A percentile compares a stretch with the other conserved stretches of the same genome.
Conservation (phyloP, 371 early-diverging fungal genomes). For the Mucor velutinosus region DNA sequence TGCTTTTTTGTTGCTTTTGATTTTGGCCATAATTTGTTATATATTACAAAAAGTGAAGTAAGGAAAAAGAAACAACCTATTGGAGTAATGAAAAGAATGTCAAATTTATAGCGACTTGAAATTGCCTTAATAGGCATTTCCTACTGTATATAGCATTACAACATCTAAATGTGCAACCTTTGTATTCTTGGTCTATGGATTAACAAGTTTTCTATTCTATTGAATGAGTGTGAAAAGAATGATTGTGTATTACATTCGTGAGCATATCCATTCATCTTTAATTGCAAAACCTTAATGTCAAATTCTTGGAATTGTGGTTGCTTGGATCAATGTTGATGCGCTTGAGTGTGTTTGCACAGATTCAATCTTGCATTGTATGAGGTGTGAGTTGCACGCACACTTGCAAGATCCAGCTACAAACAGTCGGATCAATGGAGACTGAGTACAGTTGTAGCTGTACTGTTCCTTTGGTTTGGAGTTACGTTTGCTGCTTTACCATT, state of each 20-base stretch:
- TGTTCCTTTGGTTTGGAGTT: too few species aligned
- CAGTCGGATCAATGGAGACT: too few species aligned
- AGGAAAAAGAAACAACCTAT: not conserved
- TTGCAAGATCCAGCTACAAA: too few species aligned
- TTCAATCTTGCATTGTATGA: too few species aligned
- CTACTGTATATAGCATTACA: not conserved
- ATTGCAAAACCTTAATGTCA: too few species aligned
- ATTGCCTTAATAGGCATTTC: not conserved
- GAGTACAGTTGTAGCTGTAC: too few species aligned
- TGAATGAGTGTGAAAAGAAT: not conserved
- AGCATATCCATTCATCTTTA: not conserved
- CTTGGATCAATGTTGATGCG: too few species aligned
- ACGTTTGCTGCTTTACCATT: too few species aligned
- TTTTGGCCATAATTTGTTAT: not conserved
- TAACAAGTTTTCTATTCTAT: not conserved
- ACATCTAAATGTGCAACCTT: not conserved
- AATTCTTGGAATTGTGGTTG: too few species aligned
- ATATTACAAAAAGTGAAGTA: not conserved
- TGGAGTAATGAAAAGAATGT: not conserved
- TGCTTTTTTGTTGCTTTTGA: not conserved
- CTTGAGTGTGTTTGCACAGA: too few species aligned
- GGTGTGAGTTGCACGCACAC: too few species aligned
- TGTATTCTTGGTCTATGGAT: not conserved
- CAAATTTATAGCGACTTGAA: not conserved
- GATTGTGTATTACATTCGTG: not conserved